These are phyloP conservation scores for Geum urbanum DNA, from an alignment of 306 rosid genomes.

Conservation along the genomic window DNA sequence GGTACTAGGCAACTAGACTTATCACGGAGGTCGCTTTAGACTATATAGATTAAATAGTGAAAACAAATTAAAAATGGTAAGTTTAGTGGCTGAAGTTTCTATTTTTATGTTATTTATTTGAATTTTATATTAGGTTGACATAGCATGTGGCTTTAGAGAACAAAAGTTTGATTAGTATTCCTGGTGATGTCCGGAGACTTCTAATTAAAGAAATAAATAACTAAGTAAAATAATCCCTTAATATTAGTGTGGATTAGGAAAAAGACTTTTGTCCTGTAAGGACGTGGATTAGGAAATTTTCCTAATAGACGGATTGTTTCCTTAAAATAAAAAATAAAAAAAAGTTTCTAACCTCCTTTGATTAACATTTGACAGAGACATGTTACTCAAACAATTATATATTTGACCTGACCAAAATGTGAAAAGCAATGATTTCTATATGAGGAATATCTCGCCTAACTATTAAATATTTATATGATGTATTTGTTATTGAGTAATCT, in stretches of 20 bases:
- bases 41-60: too few species aligned
- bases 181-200: background rate
- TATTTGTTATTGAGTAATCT: too few species aligned
- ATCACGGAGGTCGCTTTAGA: too few species aligned
- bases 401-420: background rate
- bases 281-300: slow-evolving; percentile 19
- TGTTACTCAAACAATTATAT: background rate
- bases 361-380: slow-evolving; percentile 1
- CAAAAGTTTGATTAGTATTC: background rate
- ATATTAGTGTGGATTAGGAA: slow-evolving; percentile 10
- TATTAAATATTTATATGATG: background rate
- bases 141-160: background rate
- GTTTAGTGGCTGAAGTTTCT: slow-evolving; percentile 3
- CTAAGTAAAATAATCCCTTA: background rate
- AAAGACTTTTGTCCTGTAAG: slow-evolving; percentile 29
- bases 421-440: background rate
- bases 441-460: background rate
- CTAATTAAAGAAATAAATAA: background rate
- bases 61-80: background rate
- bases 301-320: too few species aligned
- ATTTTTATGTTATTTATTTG: background rate
- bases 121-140: background rate
- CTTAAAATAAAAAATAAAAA: too few species aligned
- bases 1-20: too few species aligned
- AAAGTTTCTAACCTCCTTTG: background rate